Percentiles rank a stretch among this genome's conserved stretches.
phyloP scores from a whole-genome alignment of 768 basidiomycete species.

The Imleria badia region DNA sequence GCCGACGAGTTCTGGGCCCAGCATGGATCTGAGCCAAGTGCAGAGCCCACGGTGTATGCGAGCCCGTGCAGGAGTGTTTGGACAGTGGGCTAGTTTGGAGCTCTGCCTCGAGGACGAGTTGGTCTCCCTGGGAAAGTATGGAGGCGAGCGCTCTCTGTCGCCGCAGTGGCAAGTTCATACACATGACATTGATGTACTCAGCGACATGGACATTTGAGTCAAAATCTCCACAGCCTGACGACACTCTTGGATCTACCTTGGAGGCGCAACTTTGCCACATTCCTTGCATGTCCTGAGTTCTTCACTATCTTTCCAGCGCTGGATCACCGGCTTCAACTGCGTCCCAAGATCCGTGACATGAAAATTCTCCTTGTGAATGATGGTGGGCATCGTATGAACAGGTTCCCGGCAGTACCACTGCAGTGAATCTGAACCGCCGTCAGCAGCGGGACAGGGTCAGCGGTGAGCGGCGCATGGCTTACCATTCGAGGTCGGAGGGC shows the following conservation, averaged over 20 bases:
- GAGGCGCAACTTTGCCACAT: slow-evolving; percentile 64
- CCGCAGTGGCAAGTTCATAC: slow-evolving; percentile 43
- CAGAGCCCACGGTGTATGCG: slow-evolving; percentile 61
- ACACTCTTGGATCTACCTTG: slow-evolving; percentile 56
- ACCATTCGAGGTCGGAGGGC: slow-evolving; percentile 79
- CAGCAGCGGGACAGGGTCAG: not conserved
- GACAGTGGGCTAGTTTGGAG: slow-evolving; percentile 35
- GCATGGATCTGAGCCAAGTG: slow-evolving; percentile 58
- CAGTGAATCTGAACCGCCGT: slow-evolving; percentile 64
- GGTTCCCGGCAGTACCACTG: slow-evolving; percentile 86
- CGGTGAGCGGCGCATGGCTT: slow-evolving; percentile 18
- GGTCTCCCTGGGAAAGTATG: slow-evolving; percentile 16
- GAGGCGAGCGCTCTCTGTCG: slow-evolving; percentile 37
- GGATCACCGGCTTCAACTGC: slow-evolving; percentile 89
- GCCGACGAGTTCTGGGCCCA: slow-evolving; percentile 69
- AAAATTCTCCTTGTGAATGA: slow-evolving; percentile 82
- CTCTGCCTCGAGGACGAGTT: slow-evolving; percentile 13
- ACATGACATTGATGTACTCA: slow-evolving; percentile 35
- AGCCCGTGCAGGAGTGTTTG: slow-evolving; percentile 50
- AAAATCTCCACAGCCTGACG: slow-evolving; percentile 12
- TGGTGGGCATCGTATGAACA: slow-evolving; percentile 60
- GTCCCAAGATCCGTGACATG: slow-evolving; percentile 90
- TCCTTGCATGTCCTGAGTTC: slow-evolving; percentile 64
- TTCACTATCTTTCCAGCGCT: slow-evolving; percentile 73
- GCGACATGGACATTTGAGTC: not conserved